Evolutionary conservation across 768 basidiomycete species (phyloP), one percentile per base, ranked within the genome.

Genomic region (Boletus pseudo-olivaceus): DNA sequence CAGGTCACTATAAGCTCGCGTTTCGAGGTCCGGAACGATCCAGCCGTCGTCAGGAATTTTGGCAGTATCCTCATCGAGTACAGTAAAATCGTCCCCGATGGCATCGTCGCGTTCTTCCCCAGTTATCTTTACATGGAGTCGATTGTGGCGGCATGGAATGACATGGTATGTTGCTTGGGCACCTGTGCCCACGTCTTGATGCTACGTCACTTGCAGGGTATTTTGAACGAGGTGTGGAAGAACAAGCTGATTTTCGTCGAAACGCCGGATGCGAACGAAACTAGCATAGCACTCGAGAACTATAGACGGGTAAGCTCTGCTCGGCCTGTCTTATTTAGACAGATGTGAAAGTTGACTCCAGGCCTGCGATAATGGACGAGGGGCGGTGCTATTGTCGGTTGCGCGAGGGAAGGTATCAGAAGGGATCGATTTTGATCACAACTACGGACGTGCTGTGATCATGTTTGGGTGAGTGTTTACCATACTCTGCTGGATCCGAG

Each of bases 371-470:
- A 99, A 99, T 67, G 97, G 97, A 39, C 84, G 97, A 47, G 97
- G 97, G 2, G 97, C 97, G 19, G 94, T 98, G 29, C 77, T 99
- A 30, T 78, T 99, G 38, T 98, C 97, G 23, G 97, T 99, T 33
- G 97, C 97, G 29, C 86, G 97, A 76, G 97, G 97, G 4, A 99
- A 99, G 71, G 97, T 99, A 0, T 98, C 97, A 0, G 97, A 99
- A 73, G 97, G 97, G n/a, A 99, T 99, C 64, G 97, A 99, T 83
- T 99, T 99, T 66, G 97, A 99, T 69, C 97, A 99, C 73, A 98
- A 99, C 69, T 99, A 98, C 67, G 97, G 97, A 2, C 83, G 97
- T 47, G 97, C 97, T 61, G 94, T 98, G 68, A 93, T 99, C 69
- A 98, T 99, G 97, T 98, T 99, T 75, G 97, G 97, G 92, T 93